Base-by-base conservation (phyloP, 768 basidiomycete species). In the Pleurotus eryngii region DNA sequence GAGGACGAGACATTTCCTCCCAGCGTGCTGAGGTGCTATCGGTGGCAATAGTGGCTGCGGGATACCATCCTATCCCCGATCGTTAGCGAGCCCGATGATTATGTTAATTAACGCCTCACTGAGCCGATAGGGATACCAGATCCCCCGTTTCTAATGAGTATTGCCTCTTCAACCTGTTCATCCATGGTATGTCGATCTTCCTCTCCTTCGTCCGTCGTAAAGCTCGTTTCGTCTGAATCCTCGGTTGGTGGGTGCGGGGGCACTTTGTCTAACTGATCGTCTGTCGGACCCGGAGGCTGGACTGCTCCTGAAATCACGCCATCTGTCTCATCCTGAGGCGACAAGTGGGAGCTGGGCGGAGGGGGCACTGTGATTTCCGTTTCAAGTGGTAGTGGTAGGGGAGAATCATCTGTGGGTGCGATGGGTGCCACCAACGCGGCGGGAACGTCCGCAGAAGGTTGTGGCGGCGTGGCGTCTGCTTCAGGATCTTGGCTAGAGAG, bases 61-160 rank as follows among this genome's bases (percentile, higher is more conserved):
- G n/a, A 77, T 66, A 11, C 91, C 91, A 61, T 93, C 86, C 87
- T 90, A 59, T 26, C 30, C 37, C 46, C 24, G 47, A 57, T 49
- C 49, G 45, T 63, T 8, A 59, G 55, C 55, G 46, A 57, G 49
- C 48, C 15, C 5, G n/a, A 42, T 15, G 46, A 27, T 20, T 48
- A 59, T 27, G 15, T 40, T 59, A 27, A 42, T 9, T 30, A 50
- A 58, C 15, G 26, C 51, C 90, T 69, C 71, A 96, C 95, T 48
- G 91, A 87, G 37, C 95, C 95, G 42, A 94, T 82, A 18, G 96
- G 96, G 57, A 98, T 98, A 37, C 97, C 97, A 57, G 92, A 89
- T 9, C 97, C 96, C 42, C 95, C 95, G 56, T 87, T 89, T 73
- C 86, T 78, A 60, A 97, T 95, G 55, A 98, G 77, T 61, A 86